Evolutionary conservation across 2,329 filamentous ascomycete species (phyloP).

Genomic region (Paradendryphiella salina): DNA sequence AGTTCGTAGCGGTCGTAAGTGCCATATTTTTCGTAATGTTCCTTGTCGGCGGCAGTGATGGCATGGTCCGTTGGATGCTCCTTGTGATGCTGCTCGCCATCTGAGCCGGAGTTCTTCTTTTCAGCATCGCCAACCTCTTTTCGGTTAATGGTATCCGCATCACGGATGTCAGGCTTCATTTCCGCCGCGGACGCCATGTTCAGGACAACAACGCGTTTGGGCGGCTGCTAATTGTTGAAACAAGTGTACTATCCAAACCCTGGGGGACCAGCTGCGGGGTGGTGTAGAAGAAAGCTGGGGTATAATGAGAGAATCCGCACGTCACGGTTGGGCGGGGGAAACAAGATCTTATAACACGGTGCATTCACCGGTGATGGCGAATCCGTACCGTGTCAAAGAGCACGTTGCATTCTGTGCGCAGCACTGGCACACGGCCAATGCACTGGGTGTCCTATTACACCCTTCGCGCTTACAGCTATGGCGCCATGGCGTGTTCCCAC

Average conservation of each 20-base stretch:
- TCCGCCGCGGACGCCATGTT: conserved; percentile 25
- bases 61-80: conserved; percentile 23
- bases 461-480: conserved; percentile 8
- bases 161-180: conserved; percentile 21
- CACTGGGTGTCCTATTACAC: conserved; percentile 22
- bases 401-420: conserved; percentile 9
- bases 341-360: conserved; percentile 6
- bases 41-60: conserved; percentile 28
- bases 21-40: conserved; percentile 40
- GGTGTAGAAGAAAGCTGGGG: background rate
- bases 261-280: background rate
- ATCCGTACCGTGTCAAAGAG: background rate
- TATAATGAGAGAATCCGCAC: conserved; percentile 1
- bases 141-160: conserved; percentile 19
- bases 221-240: background rate
- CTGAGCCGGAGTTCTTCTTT: conserved; percentile 31
- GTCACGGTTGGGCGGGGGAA: conserved; percentile 5
- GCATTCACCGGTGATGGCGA: background rate
- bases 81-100: conserved; percentile 20
- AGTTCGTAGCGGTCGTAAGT: conserved; percentile 54
- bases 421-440: conserved; percentile 9
- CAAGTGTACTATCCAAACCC: background rate
- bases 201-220: conserved; percentile 1
- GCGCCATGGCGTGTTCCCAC: conserved; percentile 14
- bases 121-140: conserved; percentile 24